phyloP scores from a whole-genome alignment of 768 basidiomycete genomes.

The Cantharellus anzutake region DNA sequence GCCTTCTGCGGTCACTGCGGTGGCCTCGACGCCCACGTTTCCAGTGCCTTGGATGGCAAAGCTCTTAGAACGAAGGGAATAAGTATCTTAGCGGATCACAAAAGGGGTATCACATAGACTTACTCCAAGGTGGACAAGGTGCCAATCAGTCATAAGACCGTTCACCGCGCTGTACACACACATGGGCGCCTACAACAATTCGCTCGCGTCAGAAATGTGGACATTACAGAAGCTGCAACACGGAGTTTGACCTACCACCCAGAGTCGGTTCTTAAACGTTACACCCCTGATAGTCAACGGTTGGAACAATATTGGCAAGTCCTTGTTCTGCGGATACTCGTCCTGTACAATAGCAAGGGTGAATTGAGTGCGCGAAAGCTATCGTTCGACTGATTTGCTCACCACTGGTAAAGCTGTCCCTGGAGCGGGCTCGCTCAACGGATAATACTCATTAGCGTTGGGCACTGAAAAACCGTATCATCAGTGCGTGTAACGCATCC shows the following conservation, averaged over 20 bases:
- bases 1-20: too few relatives aligned
- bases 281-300: constrained; percentile 40
- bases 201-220: too few relatives aligned
- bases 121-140: constrained; percentile 59
- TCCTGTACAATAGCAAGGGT: neutral
- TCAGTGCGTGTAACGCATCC: too few relatives aligned
- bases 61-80: too few relatives aligned
- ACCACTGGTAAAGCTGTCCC: constrained; percentile 25
- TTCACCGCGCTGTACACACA: constrained; percentile 61
- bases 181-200: constrained; percentile 40
- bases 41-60: too few relatives aligned
- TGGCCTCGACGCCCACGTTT: too few relatives aligned
- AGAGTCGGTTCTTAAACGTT: constrained; percentile 58
- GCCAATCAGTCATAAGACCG: constrained; percentile 68
- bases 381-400: constrained; percentile 5
- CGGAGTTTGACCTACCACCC: constrained; percentile 27
- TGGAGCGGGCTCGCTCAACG: constrained; percentile 38
- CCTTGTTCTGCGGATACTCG: constrained; percentile 25
- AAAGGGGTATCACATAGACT: too few relatives aligned
- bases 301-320: constrained; percentile 41
- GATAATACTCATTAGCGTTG: constrained; percentile 32
- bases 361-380: neutral
- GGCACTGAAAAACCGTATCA: too few relatives aligned
- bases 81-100: too few relatives aligned
- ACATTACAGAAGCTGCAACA: neutral